These are phyloP conservation scores for Colletotrichum tofieldiae DNA, from an alignment of 2,329 filamentous ascomycete genomes.

Conservation along the genomic window DNA sequence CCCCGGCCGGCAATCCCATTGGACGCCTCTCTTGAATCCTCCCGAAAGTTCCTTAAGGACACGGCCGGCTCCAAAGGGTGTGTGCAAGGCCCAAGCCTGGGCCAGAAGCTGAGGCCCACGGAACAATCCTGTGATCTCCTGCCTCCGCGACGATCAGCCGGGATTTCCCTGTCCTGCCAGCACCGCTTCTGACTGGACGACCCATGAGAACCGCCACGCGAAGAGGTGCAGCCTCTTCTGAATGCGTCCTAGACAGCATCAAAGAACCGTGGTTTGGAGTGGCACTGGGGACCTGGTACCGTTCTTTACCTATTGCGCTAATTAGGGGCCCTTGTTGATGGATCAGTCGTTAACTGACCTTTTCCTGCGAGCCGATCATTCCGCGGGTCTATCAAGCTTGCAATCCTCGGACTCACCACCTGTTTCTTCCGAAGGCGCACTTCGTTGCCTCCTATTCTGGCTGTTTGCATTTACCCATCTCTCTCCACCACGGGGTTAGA, in stretches of 20 bases:
- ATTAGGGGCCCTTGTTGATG: slow-evolving; percentile 19
- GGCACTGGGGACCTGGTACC: slow-evolving; percentile 16
- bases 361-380: neutral
- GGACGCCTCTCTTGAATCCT: slow-evolving; percentile 38
- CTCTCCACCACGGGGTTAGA: neutral
- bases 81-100: slow-evolving; percentile 5
- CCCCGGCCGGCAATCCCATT: slow-evolving; percentile 34
- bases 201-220: slow-evolving; percentile 40
- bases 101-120: slow-evolving; percentile 35
- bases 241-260: slow-evolving; percentile 21
- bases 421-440: neutral
- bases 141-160: slow-evolving; percentile 45
- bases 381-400: slow-evolving; percentile 1
- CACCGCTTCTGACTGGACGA: slow-evolving; percentile 29
- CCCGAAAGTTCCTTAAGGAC: slow-evolving; percentile 33
- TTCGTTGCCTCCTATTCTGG: neutral
- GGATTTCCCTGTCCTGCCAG: slow-evolving; percentile 37
- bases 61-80: slow-evolving; percentile 1
- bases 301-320: slow-evolving; percentile 31
- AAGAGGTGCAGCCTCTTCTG: slow-evolving; percentile 28
- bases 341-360: slow-evolving; percentile 6
- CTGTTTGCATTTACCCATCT: slow-evolving; percentile 16
- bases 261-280: slow-evolving; percentile 25
- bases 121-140: slow-evolving; percentile 46
- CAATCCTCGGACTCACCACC: neutral